Base-by-base conservation (phyloP, 176 grass and related monocot genomes). In the Raddia guianensis region DNA sequence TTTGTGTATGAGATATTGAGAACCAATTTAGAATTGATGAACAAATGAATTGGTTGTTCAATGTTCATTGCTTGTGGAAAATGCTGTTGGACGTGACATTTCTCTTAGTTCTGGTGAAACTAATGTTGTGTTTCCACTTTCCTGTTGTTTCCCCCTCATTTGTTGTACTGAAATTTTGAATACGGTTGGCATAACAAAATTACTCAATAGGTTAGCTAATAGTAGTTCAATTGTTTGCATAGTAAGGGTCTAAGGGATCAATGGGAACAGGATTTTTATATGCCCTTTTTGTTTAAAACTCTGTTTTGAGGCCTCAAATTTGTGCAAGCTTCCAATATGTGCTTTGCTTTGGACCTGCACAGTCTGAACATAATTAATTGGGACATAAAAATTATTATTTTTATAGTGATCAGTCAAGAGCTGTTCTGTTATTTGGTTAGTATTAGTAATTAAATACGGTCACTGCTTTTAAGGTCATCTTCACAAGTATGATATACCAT, bases 221-320 rank as follows among this genome's bases (percentile, higher is more conserved):
- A 18, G 13, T 69, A 7, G 5, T n/a, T 37, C 19, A 15, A 13
- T 12, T 33, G 4, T 54, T 54, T 62, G 3, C 8, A 11, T 19
- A 10, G 12, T 3, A 83, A 83, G n/a, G n/a, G n/a, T n/a, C n/a
- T n/a, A n/a, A n/a, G 15, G 53, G 11, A 46, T 67, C 12, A 69
- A 46, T 35, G 1, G 32, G 55, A 70, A 47, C 0, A 54, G n/a
- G n/a, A 68, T 44, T 52, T 76, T 5, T 43, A 14, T 15, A 14
- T 53, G 3, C 27, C 5, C 43, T 2, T 47, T 1, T 12, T 50
- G 45, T 60, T 81, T 14, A 62, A 6, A 37, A 3, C 35, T 3
- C 27, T 58, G 12, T 18, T 9, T 56, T 8, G 48, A 46, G 11
- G 10, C 21, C 12, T 60, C 5, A 61, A 70, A 1, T 49, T 69